Conservation (phyloP, 805 yeast genomes). For the Teunomyces stri region DNA sequence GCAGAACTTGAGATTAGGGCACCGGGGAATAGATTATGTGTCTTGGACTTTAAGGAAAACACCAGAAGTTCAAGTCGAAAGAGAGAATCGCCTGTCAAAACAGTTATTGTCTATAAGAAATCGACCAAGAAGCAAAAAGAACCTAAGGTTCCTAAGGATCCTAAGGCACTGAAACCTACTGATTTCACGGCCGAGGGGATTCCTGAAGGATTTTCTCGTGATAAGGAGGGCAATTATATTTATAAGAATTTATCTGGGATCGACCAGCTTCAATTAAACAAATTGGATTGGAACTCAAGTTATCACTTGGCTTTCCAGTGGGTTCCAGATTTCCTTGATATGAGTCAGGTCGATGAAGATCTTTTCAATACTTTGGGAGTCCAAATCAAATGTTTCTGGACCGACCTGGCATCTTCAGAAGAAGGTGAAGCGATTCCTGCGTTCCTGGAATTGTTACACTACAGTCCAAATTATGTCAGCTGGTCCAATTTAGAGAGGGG, state of each 20-base stretch:
- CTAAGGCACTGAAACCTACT: conserved; percentile 6
- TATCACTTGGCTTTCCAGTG: conserved; percentile 71
- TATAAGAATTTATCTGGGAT: conserved; percentile 63
- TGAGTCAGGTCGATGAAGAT: conserved; percentile 20
- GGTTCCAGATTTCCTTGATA: conserved; percentile 60
- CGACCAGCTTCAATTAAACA: conserved; percentile 61
- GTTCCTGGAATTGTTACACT: conserved; percentile 64
- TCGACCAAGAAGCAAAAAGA: conserved; percentile 23
- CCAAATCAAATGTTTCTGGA: conserved; percentile 70
- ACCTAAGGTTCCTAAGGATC: conserved; percentile 21
- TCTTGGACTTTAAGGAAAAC: conserved; percentile 50
- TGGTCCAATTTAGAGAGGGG: conserved; percentile 71
- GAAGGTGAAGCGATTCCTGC: conserved; percentile 56
- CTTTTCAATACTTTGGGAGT: conserved; percentile 47
- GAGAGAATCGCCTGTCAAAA: conserved; percentile 46
- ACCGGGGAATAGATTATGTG: conserved; percentile 63
- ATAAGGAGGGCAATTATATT: conserved; percentile 41
- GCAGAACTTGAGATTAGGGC: conserved; percentile 62
- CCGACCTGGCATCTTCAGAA: conserved; percentile 55
- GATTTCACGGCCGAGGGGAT: conserved; percentile 14
- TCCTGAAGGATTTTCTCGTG: conserved; percentile 48
- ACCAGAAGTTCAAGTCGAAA: conserved; percentile 14
- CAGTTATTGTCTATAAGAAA: conserved; percentile 47
- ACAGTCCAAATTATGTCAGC: conserved; percentile 61
- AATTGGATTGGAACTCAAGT: conserved; percentile 54